Evolutionary conservation across 2,329 filamentous ascomycete genomes (phyloP).

Genomic region (Coniochaeta prunicola): DNA sequence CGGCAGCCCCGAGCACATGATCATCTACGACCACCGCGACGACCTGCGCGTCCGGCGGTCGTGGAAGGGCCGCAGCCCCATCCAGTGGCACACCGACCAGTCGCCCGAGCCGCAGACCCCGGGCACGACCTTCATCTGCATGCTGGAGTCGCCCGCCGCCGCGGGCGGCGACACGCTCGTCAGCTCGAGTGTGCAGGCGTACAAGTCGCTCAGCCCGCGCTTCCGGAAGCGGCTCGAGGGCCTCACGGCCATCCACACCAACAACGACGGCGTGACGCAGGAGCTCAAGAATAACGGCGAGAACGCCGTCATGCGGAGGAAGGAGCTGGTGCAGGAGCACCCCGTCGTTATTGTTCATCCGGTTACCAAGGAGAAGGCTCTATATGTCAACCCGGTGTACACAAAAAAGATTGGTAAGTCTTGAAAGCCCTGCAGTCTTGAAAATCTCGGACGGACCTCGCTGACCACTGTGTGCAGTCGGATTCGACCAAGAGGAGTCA

Average conservation of each 20-base stretch:
- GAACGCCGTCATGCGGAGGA: slow-evolving; percentile 65
- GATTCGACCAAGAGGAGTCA: slow-evolving; percentile 80
- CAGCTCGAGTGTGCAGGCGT: slow-evolving; percentile 71
- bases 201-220: slow-evolving; percentile 68
- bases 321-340: slow-evolving; percentile 67
- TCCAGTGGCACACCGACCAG: slow-evolving; percentile 81
- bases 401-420: slow-evolving; percentile 14
- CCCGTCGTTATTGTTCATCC: slow-evolving; percentile 81
- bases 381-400: slow-evolving; percentile 81
- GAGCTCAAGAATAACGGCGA: slow-evolving; percentile 59
- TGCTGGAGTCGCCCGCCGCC: slow-evolving; percentile 66
- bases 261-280: slow-evolving; percentile 58
- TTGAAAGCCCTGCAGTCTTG: slow-evolving; percentile 14
- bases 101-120: slow-evolving; percentile 85
- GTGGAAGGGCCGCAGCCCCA: too few relatives aligned
- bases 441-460: slow-evolving; percentile 9
- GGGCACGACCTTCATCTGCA: slow-evolving; percentile 81
- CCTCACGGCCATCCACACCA: slow-evolving; percentile 69
- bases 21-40: slow-evolving; percentile 36
- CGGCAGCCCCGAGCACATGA: slow-evolving; percentile 56
- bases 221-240: slow-evolving; percentile 78
- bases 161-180: slow-evolving; percentile 84
- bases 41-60: slow-evolving; percentile 62
- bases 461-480: slow-evolving; percentile 65
- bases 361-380: slow-evolving; percentile 72